Conservation (phyloP, 1,284 basidiomycete genomes). For the Ustilago tritici region DNA sequence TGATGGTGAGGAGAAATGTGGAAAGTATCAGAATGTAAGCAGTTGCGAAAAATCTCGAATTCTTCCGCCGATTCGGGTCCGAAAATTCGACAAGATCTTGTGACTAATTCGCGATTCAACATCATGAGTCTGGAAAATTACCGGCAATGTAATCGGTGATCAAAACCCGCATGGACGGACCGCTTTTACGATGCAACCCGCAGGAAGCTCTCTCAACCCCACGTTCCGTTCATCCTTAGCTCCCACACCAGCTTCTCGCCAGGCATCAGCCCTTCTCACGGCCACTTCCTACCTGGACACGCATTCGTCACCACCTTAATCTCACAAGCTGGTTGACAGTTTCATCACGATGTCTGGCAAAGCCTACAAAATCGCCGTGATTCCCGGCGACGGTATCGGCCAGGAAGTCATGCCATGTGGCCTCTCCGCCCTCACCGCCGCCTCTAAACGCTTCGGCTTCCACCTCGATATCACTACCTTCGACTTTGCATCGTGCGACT, state of each 20-base stretch:
- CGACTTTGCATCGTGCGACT: slow-evolving; percentile 70
- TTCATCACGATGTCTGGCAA: slow-evolving; percentile 16
- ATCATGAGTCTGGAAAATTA: slow-evolving; percentile 2
- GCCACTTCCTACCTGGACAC: neutral
- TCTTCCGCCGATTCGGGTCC: slow-evolving; percentile 38
- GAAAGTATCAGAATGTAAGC: slow-evolving; percentile 7
- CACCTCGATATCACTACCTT: slow-evolving; percentile 70
- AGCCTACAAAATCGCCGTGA: slow-evolving; percentile 73
- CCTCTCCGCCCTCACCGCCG: slow-evolving; percentile 26
- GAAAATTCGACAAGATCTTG: neutral
- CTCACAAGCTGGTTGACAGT: neutral
- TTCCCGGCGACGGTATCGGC: slow-evolving; percentile 76
- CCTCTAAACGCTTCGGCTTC: slow-evolving; percentile 70
- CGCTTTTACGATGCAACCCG: slow-evolving; percentile 10
- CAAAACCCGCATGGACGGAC: slow-evolving; percentile 3
- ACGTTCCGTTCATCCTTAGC: neutral
- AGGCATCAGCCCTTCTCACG: neutral
- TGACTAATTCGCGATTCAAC: neutral
- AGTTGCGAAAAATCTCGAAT: slow-evolving; percentile 30
- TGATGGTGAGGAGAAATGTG: slow-evolving; percentile 11
- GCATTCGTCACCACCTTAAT: neutral
- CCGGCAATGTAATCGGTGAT: slow-evolving; percentile 13
- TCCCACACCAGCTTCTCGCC: neutral
- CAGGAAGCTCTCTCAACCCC: slow-evolving; percentile 1
- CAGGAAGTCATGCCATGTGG: slow-evolving; percentile 69